Percentiles rank a stretch among this genome's conserved stretches.
phyloP scores from a whole-genome alignment of 2,329 filamentous ascomycete species.

The Camillea tinctor region DNA sequence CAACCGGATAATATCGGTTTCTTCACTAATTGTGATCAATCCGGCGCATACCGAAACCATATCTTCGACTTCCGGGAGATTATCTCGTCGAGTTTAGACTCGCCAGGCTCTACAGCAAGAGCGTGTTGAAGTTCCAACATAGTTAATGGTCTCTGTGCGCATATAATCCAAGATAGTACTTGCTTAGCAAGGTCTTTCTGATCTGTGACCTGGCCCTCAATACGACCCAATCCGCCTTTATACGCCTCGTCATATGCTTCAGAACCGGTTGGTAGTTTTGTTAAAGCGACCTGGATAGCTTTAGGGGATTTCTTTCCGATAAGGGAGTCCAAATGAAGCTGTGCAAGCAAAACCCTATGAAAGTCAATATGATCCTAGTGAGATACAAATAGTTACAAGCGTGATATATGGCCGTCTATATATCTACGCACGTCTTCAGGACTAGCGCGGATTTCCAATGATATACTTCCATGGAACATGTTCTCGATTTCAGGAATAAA shows the following conservation, averaged over 20 bases:
- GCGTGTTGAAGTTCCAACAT: conserved; percentile 39
- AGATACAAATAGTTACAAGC: conserved; percentile 30
- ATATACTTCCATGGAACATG: conserved; percentile 4
- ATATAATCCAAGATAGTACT: conserved; percentile 40
- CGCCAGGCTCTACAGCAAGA: conserved; percentile 34
- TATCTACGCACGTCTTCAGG: conserved; percentile 31
- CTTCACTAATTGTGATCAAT: no score
- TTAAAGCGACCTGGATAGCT: conserved; percentile 31
- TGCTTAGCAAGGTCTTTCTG: conserved; percentile 35
- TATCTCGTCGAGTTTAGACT: conserved; percentile 31
- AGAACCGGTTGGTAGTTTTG: conserved; percentile 29
- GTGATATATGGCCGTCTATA: conserved; percentile 22
- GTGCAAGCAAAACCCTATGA: conserved; percentile 37
- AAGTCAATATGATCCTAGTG: conserved; percentile 8
- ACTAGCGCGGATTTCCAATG: conserved; percentile 32
- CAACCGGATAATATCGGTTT: no score
- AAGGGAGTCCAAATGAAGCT: conserved; percentile 35
- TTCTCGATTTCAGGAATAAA: conserved; percentile 14
- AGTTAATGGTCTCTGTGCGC: conserved; percentile 32
- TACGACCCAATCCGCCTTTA: conserved; percentile 38
- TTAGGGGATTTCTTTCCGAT: conserved; percentile 30
- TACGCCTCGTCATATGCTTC: conserved; percentile 39
- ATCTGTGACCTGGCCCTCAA: conserved; percentile 35
- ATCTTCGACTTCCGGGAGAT: conserved; percentile 24
- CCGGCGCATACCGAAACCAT: no score